Conservation (phyloP, 257 asterid species). For the Linaria vulgaris region DNA sequence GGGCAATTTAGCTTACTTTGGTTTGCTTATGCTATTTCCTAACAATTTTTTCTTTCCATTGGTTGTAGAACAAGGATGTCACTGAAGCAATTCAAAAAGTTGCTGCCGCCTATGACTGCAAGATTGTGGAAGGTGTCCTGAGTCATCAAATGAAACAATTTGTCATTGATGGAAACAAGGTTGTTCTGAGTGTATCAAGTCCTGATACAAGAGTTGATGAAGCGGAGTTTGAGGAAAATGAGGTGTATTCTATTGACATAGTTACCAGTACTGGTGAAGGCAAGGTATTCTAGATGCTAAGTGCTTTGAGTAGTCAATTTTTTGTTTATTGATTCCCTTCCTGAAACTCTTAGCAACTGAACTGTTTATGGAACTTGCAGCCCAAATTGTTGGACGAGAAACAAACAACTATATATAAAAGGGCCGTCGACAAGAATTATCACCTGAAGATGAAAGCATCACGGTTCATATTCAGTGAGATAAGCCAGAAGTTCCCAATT, state of each 20-base stretch:
- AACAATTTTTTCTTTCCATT: background rate
- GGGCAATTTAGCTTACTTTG: no score
- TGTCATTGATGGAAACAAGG: conserved; percentile 94
- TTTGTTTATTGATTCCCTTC: background rate
- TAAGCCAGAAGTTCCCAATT: conserved; percentile 78
- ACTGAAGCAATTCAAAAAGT: conserved; percentile 83
- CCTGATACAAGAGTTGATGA: conserved; percentile 93
- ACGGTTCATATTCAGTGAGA: conserved; percentile 86
- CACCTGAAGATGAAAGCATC: conserved; percentile 93
- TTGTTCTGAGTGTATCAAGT: conserved; percentile 62
- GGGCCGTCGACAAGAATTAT: conserved; percentile 90
- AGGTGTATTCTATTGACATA: conserved; percentile 79
- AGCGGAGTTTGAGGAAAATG: conserved; percentile 93
- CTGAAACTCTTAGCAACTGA: background rate
- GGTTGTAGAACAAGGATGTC: conserved; percentile 67
- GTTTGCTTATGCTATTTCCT: no score
- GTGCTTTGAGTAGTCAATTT: background rate
- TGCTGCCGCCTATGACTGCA: conserved; percentile 95
- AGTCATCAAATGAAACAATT: conserved; percentile 96
- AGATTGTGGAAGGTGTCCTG: conserved; percentile 90
- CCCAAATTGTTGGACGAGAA: conserved; percentile 88
- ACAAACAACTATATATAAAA: conserved; percentile 87
- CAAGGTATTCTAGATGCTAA: conserved; percentile 42
- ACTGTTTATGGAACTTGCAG: conserved; percentile 33
- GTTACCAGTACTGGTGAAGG: conserved; percentile 97